Evolutionary conservation across 2,329 filamentous ascomycete species (phyloP).

Genomic region (Pestalotiopsis fici): DNA sequence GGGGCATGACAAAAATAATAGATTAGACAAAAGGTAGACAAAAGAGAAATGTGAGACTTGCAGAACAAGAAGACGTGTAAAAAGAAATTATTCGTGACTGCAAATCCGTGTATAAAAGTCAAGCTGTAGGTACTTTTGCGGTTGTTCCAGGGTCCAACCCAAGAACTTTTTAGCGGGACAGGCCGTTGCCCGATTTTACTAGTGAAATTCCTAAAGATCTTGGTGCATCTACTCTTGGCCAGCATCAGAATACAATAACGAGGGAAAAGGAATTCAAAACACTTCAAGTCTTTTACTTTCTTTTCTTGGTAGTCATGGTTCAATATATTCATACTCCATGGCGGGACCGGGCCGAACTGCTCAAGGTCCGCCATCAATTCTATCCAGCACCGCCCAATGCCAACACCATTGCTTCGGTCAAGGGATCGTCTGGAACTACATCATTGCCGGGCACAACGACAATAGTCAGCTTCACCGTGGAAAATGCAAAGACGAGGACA

Average conservation of each 20-base stretch:
- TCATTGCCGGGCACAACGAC: not conserved
- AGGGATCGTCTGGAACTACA: slow-evolving; percentile 9
- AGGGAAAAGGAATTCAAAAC: no score
- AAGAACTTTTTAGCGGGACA: slow-evolving; percentile 1
- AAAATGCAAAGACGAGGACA: not conserved
- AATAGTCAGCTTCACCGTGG: not conserved
- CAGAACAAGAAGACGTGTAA: not conserved
- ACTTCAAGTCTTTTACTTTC: no score
- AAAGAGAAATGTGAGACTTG: not conserved
- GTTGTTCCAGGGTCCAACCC: not conserved
- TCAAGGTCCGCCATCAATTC: slow-evolving; percentile 65
- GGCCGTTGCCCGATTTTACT: not conserved
- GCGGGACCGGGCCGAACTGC: slow-evolving; percentile 66
- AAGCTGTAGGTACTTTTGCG: not conserved
- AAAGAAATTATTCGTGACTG: not conserved
- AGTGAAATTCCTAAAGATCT: not conserved
- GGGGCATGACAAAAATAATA: not conserved
- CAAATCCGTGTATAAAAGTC: not conserved
- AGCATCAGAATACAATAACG: not conserved
- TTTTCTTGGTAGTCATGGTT: slow-evolving; percentile 49
- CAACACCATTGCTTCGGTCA: not conserved
- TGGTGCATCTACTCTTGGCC: not conserved
- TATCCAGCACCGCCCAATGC: slow-evolving; percentile 43
- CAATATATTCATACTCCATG: slow-evolving; percentile 75
- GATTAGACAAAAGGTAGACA: not conserved